Percentiles rank a stretch among this genome's conserved stretches.
phyloP scores from a whole-genome alignment of 2,329 filamentous ascomycete genomes.

The Pseudogymnoascus sp. region DNA sequence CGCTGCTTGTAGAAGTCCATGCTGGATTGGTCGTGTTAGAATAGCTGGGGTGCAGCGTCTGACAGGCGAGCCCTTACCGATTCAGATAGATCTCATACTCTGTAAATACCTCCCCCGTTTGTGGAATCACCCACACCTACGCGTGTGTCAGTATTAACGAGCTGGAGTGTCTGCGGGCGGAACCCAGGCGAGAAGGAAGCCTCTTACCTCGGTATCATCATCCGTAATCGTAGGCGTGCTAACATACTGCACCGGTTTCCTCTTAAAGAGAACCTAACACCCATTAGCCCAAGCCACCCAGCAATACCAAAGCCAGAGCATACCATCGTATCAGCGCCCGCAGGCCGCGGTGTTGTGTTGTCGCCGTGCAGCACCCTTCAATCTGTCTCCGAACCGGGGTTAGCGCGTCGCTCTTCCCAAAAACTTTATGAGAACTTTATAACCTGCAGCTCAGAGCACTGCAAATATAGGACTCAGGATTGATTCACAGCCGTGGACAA shows the following conservation, averaged over 20 bases:
- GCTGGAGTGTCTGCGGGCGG: conserved; percentile 13
- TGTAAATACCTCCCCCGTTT: conserved; percentile 83
- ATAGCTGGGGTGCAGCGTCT: conserved; percentile 19
- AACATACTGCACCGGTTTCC: conserved; percentile 84
- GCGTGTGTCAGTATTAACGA: conserved; percentile 18
- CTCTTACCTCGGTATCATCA: conserved; percentile 72
- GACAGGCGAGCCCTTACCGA: conserved; percentile 49
- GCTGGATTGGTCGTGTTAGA: conserved; percentile 39
- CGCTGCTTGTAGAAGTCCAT: conserved; percentile 91
- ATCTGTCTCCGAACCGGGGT: neutral
- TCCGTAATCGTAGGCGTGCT: conserved; percentile 65
- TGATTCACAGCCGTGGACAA: neutral
- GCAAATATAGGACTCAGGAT: neutral
- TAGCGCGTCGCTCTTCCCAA: neutral
- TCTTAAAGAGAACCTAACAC: conserved; percentile 81
- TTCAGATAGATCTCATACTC: conserved; percentile 83
- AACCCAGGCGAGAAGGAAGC: conserved; percentile 2
- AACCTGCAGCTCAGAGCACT: neutral
- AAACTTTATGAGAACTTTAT: conserved; percentile 7
- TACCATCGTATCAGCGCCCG: conserved; percentile 3
- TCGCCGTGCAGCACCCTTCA: neutral
- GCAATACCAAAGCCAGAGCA: neutral
- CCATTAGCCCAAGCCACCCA: conserved; percentile 9
- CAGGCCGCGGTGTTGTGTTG: neutral
- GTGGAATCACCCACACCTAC: conserved; percentile 84